phyloP scores from a whole-genome alignment of 2,329 filamentous ascomycete genomes.

The Phoma sp. region DNA sequence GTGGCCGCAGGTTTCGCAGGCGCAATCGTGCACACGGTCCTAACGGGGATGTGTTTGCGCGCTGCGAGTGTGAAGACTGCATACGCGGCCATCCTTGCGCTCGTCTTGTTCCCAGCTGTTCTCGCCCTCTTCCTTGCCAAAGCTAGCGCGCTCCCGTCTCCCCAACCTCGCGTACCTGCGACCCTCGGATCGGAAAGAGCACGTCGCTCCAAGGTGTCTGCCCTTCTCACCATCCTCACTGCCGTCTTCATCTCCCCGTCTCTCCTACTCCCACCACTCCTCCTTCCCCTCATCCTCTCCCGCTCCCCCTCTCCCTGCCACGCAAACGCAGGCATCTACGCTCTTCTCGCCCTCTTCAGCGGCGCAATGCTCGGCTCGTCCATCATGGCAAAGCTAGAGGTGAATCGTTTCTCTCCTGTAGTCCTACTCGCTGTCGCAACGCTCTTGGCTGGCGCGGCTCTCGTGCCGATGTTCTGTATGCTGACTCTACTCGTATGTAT shows the following conservation, averaged over 20 bases:
- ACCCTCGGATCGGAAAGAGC: not conserved
- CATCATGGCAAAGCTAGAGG: not conserved
- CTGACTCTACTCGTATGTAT: not conserved
- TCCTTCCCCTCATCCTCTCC: slow-evolving; percentile 22
- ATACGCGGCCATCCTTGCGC: not conserved
- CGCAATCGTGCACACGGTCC: slow-evolving; percentile 19
- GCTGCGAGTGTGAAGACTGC: not conserved
- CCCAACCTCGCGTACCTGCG: not conserved
- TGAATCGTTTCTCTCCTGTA: slow-evolving; percentile 1
- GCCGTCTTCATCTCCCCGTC: slow-evolving; percentile 12
- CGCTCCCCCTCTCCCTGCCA: slow-evolving; percentile 5
- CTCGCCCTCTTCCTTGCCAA: slow-evolving; percentile 15
- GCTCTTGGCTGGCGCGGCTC: not conserved
- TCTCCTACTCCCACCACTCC: slow-evolving; percentile 20
- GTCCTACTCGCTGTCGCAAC: slow-evolving; percentile 8
- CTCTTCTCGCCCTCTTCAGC: slow-evolving; percentile 8
- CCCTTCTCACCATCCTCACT: not conserved
- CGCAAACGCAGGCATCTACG: slow-evolving; percentile 3
- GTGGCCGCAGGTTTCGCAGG: slow-evolving; percentile 26
- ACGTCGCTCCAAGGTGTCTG: not conserved
- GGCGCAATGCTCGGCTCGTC: slow-evolving; percentile 14
- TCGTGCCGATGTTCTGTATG: slow-evolving; percentile 5
- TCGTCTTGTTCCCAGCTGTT: slow-evolving; percentile 15
- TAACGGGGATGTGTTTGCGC: slow-evolving; percentile 9
- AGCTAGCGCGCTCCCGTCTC: not conserved